These are phyloP conservation scores for Fusarium luffae DNA, from an alignment of 2,329 filamentous ascomycete genomes.

Conservation along the genomic window DNA sequence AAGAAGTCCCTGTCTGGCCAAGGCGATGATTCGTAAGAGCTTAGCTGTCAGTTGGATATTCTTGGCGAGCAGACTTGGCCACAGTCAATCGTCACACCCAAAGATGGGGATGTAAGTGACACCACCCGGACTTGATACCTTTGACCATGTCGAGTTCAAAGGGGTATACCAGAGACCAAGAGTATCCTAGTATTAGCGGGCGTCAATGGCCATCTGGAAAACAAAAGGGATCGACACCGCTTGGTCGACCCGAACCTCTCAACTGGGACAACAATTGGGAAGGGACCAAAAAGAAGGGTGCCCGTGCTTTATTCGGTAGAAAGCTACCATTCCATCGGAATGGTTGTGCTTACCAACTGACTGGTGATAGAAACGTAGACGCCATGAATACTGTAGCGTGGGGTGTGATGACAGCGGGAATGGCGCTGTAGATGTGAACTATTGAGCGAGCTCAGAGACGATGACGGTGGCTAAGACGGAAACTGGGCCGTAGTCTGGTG, in stretches of 20 bases:
- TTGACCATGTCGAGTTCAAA: background rate
- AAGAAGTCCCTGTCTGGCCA: background rate
- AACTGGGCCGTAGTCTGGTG: background rate
- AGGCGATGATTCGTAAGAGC: background rate
- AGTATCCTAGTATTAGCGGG: background rate
- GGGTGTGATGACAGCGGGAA: conserved; percentile 23
- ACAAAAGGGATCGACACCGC: conserved; percentile 11
- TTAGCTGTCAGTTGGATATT: background rate
- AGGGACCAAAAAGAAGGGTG: conserved; percentile 4
- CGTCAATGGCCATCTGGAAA: conserved; percentile 1
- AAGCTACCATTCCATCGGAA: conserved; percentile 38
- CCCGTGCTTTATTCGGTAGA: background rate
- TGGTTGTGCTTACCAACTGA: conserved; percentile 7
- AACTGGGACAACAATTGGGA: conserved; percentile 15
- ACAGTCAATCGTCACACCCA: background rate
- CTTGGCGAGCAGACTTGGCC: background rate
- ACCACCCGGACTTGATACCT: background rate
- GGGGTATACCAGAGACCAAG: background rate
- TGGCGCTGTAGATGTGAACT: conserved; percentile 16
- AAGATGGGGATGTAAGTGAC: background rate
- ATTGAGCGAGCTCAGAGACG: conserved; percentile 6
- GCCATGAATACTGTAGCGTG: conserved; percentile 12
- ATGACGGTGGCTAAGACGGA: conserved; percentile 3
- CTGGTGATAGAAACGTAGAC: conserved; percentile 27
- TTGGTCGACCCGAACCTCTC: conserved; percentile 31